A percentile compares a stretch with the other conserved stretches of the same genome.
phyloP scores from a whole-genome alignment of 371 early-diverging fungal genomes.

The Sporodiniella umbellata region DNA sequence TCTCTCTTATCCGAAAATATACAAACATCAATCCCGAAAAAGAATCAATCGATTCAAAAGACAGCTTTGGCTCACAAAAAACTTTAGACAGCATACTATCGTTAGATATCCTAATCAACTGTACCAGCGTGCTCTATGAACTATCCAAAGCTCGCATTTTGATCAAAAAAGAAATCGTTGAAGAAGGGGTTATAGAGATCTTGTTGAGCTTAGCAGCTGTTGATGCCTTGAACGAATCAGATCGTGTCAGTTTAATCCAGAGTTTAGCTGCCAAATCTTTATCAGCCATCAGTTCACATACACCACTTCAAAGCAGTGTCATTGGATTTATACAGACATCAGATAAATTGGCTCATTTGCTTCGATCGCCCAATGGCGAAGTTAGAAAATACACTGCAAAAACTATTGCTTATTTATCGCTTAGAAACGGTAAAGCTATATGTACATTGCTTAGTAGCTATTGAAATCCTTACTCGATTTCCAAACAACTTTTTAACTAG shows the following conservation, averaged over 20 bases:
- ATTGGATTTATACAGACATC: slow-evolving; percentile 35
- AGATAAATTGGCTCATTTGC: slow-evolving; percentile 25
- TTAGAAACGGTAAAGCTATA: slow-evolving; percentile 43
- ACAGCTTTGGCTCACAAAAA: not conserved
- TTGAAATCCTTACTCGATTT: too few species aligned
- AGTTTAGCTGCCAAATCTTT: slow-evolving; percentile 44
- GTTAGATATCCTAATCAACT: slow-evolving; percentile 40
- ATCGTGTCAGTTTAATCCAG: slow-evolving; percentile 30
- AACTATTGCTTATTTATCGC: slow-evolving; percentile 56
- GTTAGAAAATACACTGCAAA: slow-evolving; percentile 58
- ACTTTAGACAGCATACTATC: slow-evolving; percentile 11
- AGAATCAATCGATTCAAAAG: not conserved
- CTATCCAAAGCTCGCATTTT: slow-evolving; percentile 42
- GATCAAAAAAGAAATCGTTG: slow-evolving; percentile 34
- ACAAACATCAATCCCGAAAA: slow-evolving; percentile 5
- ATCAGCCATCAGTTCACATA: slow-evolving; percentile 39
- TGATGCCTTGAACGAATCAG: slow-evolving; percentile 9
- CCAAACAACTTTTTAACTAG: slow-evolving; percentile 20
- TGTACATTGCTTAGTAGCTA: too few species aligned
- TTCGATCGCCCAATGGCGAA: slow-evolving; percentile 32
- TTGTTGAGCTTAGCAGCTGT: slow-evolving; percentile 34
- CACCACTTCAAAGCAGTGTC: slow-evolving; percentile 30
- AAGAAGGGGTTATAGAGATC: slow-evolving; percentile 34
- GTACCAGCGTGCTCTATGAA: slow-evolving; percentile 41
- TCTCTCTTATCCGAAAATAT: slow-evolving; percentile 33